Conservation (phyloP, 1,284 basidiomycete species). For the Cryptococcus floricola region DNA sequence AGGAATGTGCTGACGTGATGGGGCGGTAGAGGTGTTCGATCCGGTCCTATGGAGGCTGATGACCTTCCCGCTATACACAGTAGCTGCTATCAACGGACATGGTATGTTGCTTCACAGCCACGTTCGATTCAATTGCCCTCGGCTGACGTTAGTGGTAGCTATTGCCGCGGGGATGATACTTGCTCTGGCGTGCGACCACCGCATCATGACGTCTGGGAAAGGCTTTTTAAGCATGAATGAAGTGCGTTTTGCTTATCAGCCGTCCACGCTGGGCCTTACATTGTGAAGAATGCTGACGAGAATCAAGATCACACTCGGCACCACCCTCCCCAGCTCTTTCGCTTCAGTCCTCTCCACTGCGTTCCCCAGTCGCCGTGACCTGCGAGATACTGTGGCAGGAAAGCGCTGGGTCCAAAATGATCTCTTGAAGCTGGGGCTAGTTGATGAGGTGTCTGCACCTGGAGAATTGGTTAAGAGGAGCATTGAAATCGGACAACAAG, state of each 20-base stretch:
- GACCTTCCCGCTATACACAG: constrained; percentile 55
- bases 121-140: background rate
- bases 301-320: constrained; percentile 71
- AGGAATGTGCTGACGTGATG: too few species aligned
- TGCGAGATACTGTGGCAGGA: constrained; percentile 74
- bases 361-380: constrained; percentile 58
- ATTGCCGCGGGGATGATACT: constrained; percentile 84
- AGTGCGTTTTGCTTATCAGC: constrained; percentile 47
- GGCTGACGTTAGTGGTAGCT: constrained; percentile 46
- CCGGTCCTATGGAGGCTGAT: constrained; percentile 44
- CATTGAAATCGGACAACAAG: constrained; percentile 45
- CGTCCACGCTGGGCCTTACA: background rate
- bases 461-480: constrained; percentile 57
- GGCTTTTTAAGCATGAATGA: constrained; percentile 94
- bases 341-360: constrained; percentile 65
- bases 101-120: constrained; percentile 22
- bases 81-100: constrained; percentile 88
- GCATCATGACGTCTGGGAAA: constrained; percentile 80
- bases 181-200: constrained; percentile 78
- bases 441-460: constrained; percentile 63
- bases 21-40: constrained; percentile 43
- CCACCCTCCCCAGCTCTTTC: constrained; percentile 70
- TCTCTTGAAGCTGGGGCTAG: constrained; percentile 63
- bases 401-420: constrained; percentile 75
- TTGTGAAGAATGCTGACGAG: background rate